Percentiles rank a stretch among this genome's conserved stretches.
These are phyloP conservation scores for Starmera caribaea DNA, from an alignment of 805 yeast genomes.

Conservation along the genomic window DNA sequence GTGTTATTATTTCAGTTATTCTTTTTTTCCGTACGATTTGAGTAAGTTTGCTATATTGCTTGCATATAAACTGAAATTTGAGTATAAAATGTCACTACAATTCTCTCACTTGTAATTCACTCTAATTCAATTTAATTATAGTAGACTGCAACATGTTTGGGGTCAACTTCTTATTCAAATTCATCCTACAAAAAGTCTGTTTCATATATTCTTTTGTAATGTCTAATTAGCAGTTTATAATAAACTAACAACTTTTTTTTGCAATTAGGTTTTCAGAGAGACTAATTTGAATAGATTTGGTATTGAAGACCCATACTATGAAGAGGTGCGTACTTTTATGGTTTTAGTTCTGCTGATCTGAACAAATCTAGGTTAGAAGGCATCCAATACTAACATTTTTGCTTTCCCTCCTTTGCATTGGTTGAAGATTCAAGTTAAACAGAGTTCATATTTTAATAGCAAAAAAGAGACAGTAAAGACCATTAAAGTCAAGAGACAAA, in stretches of 20 bases:
- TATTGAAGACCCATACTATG: conserved; percentile 34
- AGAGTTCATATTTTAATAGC: conserved; percentile 11
- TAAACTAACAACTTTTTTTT: not conserved
- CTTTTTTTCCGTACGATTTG: not conserved
- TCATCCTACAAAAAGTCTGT: conserved; percentile 15
- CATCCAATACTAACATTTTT: not conserved
- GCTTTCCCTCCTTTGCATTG: no score
- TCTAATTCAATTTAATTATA: no score
- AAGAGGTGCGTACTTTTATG: conserved; percentile 20
- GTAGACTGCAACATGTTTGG: conserved; percentile 11
- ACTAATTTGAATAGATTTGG: conserved; percentile 26
- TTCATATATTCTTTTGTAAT: no score
- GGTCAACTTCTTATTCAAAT: conserved; percentile 13
- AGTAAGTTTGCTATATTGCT: no score
- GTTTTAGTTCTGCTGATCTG: no score
- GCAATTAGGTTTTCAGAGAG: conserved; percentile 21
- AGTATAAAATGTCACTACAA: no score
- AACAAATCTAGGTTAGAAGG: no score
- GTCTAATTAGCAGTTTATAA: no score
- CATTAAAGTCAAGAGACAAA: conserved; percentile 21
- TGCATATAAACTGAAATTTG: no score
- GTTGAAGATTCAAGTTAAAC: conserved; percentile 17
- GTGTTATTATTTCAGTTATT: not conserved
- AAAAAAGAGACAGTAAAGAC: conserved; percentile 7
- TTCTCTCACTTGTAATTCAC: no score